Evolutionary conservation across 345 rosid genomes (phyloP).

Genomic region (Excoecaria cochinchinensis): DNA sequence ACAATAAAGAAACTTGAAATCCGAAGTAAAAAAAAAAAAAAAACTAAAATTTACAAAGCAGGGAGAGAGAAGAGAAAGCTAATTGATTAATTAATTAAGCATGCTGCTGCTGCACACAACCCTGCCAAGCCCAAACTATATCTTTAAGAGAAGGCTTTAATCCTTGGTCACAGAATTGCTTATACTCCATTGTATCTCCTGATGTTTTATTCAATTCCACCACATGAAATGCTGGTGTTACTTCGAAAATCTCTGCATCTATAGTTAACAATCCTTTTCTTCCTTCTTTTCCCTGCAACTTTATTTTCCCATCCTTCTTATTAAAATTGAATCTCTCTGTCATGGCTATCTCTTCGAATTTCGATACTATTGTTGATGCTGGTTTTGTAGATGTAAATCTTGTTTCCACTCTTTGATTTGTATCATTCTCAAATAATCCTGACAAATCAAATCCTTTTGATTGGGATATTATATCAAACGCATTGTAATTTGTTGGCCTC

Average conservation of each 20-base stretch:
- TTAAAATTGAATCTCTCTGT: constrained; percentile 48
- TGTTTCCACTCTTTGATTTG: constrained; percentile 29
- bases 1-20: too few relatives aligned
- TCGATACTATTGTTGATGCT: constrained; percentile 61
- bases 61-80: too few relatives aligned
- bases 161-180: constrained; percentile 54
- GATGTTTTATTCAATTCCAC: constrained; percentile 71
- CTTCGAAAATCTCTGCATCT: constrained; percentile 75
- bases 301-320: constrained; percentile 57
- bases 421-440: constrained; percentile 60
- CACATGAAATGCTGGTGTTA: constrained; percentile 61
- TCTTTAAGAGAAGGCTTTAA: constrained; percentile 77
- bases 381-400: constrained; percentile 60
- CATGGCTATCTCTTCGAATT: constrained; percentile 66
- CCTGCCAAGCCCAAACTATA: constrained; percentile 91
- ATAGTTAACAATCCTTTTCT: constrained; percentile 79
- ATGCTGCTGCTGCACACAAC: constrained; percentile 29
- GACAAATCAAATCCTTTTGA: constrained; percentile 79
- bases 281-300: constrained; percentile 65
- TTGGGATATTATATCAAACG: constrained; percentile 76
- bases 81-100: background rate
- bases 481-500: constrained; percentile 55
- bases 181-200: constrained; percentile 84
- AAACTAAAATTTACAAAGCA: too few relatives aligned
- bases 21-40: too few relatives aligned